Evolutionary conservation across 1,284 basidiomycete species (phyloP).

Genomic region (Stereum hirsutum): DNA sequence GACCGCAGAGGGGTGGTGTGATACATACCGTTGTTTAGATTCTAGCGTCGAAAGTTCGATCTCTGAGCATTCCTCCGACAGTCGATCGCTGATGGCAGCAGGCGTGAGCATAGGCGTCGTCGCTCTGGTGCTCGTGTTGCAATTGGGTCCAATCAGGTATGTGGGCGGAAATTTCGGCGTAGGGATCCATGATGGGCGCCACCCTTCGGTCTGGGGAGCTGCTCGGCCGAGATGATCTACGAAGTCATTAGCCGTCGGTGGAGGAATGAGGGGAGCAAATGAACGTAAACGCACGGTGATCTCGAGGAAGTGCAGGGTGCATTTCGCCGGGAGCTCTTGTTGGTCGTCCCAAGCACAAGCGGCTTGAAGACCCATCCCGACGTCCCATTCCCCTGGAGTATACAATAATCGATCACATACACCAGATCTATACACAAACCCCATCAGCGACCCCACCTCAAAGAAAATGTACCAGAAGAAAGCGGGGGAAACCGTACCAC

Average conservation of each 20-base stretch:
- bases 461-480: too few relatives aligned
- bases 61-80: too few relatives aligned
- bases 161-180: constrained; percentile 71
- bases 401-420: constrained; percentile 87
- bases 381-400: constrained; percentile 85
- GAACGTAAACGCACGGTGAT: constrained; percentile 48
- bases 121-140: neutral
- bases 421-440: too few relatives aligned
- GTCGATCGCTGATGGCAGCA: too few relatives aligned
- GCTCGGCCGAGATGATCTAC: constrained; percentile 88
- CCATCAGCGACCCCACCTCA: too few relatives aligned
- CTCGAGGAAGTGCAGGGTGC: constrained; percentile 54
- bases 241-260: constrained; percentile 3
- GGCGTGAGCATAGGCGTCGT: too few relatives aligned
- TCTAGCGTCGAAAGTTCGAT: too few relatives aligned
- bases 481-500: too few relatives aligned
- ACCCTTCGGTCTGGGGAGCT: constrained; percentile 75
- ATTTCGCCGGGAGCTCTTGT: constrained; percentile 50
- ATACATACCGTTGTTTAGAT: too few relatives aligned
- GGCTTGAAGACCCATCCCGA: constrained; percentile 93
- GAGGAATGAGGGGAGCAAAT: neutral
- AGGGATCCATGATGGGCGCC: constrained; percentile 59
- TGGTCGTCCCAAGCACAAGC: constrained; percentile 56
- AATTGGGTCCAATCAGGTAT: constrained; percentile 61
- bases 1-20: too few relatives aligned